Evolutionary conservation across 2,329 filamentous ascomycete genomes (phyloP), one percentile per base, ranked within the genome.

Genomic region (Byssochlamys sp.): DNA sequence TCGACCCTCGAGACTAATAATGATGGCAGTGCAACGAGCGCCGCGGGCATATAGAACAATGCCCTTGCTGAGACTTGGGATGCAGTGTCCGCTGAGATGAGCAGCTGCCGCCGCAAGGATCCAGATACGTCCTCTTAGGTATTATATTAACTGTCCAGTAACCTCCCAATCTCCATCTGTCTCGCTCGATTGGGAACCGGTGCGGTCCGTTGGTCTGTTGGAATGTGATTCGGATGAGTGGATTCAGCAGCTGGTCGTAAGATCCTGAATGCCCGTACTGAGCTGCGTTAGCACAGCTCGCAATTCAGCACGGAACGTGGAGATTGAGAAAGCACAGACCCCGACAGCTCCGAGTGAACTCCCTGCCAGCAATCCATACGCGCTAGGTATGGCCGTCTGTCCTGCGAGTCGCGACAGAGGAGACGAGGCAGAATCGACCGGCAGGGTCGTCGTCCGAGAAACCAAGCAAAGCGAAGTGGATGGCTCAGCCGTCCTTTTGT

Each of bases 381-480:
- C 27, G 25, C 49, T 51, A 26, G 11, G 24, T 51, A 4, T 28
- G 27, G 49, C 24, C 25, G 25, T 28, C 27, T 28, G 25, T 14
- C 25, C 27, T 45, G 39, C n/a, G n/a, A 62, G 55, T 58, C 59
- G 58, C 61, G 56, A 59, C 62, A 58, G 57, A 63, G 62, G 60
- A 65, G 59, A 61, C 60, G 57, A 62, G 61, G 61, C 59, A 53
- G 63, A 54, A 60, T 59, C 64, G 60, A 65, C 66, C 64, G 56
- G 59, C 58, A 63, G 63, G 60, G 63, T 66, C 64, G 69, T 70
- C 66, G 70, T 71, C 69, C 62, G 62, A 71, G 67, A 63, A 73
- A 71, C 68, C 57, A 33, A 51, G 49, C 54, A 54, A 51, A 31
- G 55, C 45, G 12, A 58, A 25, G 12, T 48, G 50, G 54, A 12